Base-by-base conservation (phyloP, 108 stramenopile genomes). In the Nannochloropsis gaditana region DNA sequence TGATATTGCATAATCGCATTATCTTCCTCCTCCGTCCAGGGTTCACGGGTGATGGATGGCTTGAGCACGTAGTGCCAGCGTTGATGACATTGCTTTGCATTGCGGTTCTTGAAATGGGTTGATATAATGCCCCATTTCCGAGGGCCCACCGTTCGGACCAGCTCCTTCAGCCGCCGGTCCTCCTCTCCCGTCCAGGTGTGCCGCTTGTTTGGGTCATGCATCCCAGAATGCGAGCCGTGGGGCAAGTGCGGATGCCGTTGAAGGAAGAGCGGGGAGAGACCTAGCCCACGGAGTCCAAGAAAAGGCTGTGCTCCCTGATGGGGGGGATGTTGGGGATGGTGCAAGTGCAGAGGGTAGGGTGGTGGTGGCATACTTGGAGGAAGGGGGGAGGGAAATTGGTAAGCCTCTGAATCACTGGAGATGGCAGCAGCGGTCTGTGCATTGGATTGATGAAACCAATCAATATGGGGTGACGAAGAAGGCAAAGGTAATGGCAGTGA, bases 51-150 rank as follows among this genome's bases (percentile, higher is more conserved):
- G 41, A 90, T 90, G 21, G 10, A 21, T 21, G 90, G 90, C 44
- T 90, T 84, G 44, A 90, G 87, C 45, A 87, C 59, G 80, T 87
- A 83, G 79, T 87, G 87, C 90, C 90, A 90, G 43, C 90, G 84
- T 80, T 90, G 87, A 31, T 87, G 87, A 81, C 90, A 90, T 87
- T 90, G 89, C 82, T 88, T 88, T 10, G 85, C 87, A 45, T 85
- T 88, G 80, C 87, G 87, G 43, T 44, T 43, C 17, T 45, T 42
- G 81, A 86, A 50, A n/a, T 73, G 83, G 45, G 83, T 44, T 1
- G 86, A 83, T 17, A 86, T 83, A 44, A 45, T 42, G 17, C 41
- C 19, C 86, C 86, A 86, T 43, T 84, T 89, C 59, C n/a, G 15
- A 73, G 59, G 59, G 59, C 59, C 59, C 6, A 73, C 59, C 8